phyloP scores from a whole-genome alignment of 257 asterid genomes.

The Verbena officinalis region DNA sequence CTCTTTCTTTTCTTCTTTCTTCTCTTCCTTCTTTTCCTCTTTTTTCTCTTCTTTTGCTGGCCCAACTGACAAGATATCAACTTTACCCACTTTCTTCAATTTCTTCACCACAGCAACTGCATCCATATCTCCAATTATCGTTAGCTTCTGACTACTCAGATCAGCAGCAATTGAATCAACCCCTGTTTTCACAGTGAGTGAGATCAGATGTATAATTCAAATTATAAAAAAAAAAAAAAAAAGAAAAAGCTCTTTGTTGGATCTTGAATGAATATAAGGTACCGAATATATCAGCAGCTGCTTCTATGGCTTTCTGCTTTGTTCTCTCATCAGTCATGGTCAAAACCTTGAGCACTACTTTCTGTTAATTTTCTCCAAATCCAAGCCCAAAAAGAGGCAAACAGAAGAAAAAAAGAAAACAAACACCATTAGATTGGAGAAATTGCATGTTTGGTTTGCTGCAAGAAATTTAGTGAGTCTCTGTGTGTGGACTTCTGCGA shows the following conservation, averaged over 20 bases:
- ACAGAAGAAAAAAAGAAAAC: neutral
- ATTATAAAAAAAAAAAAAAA: neutral
- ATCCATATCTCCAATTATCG: constrained; percentile 66
- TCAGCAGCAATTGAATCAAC: constrained; percentile 66
- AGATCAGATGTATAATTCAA: neutral
- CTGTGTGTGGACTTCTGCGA: neutral
- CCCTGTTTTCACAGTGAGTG: constrained; percentile 33
- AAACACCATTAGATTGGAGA: neutral
- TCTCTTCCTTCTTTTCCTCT: constrained; percentile 40
- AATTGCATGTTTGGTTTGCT: constrained; percentile 10
- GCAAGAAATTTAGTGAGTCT: neutral
- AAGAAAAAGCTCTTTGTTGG: neutral
- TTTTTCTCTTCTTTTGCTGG: constrained; percentile 60
- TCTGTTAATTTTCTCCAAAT: constrained; percentile 32
- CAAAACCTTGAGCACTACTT: constrained; percentile 55
- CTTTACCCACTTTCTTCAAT: constrained; percentile 58
- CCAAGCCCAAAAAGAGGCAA: neutral
- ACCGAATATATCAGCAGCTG: constrained; percentile 66
- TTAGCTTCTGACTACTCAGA: constrained; percentile 57
- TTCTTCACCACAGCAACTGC: constrained; percentile 64
- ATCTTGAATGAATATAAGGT: constrained; percentile 1
- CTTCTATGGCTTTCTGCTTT: constrained; percentile 71
- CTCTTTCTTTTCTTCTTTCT: constrained; percentile 39
- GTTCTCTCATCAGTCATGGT: constrained; percentile 71
- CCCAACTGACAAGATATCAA: constrained; percentile 52